Evolutionary conservation across 1,284 basidiomycete genomes (phyloP), one percentile per base, ranked within the genome.

Genomic region (Quambalaria eucalypti): DNA sequence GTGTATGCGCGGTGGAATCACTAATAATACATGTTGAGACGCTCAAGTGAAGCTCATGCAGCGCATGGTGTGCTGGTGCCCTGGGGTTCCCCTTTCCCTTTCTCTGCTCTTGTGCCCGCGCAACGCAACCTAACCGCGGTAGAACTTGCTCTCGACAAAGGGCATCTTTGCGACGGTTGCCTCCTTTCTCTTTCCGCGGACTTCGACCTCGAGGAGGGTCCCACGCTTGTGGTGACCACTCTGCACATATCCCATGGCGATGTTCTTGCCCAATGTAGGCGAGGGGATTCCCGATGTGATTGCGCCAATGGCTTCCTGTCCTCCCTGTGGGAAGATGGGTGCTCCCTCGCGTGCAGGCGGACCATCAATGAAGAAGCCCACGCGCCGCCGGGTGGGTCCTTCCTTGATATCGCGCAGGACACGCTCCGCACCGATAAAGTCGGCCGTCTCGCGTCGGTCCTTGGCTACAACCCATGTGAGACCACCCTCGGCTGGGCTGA

Each of bases 271-370:
- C 1, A 92, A 79, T 1, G 90, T 87, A 0, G 92, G 92, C 1
- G 90, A 92, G 6, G 95, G 95, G 59, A 97, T 96, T 50, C 93
- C 93, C 0, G 90, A 96, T 0, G 93, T 97, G 36, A 97, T 82
- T 10, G 87, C 84, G 52, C 66, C 67, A 28, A 61, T 48, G 54
- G 59, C 25, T 30, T 48, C 57, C 47, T 39, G 51, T 19, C 88
- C 59, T 88, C 81, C 59, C 80, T 78, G 10, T 79, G 80, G 79
- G 65, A 85, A 84, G 44, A 96, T 84, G 65, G 84, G 84, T 29
- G 86, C 85, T 28, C 90, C 89, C 79, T 92, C 51, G 28, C 95
- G 80, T 1, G 93, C 93, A 21, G 91, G 90, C 1, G 87, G 85
- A 30, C 89, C 91, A 19, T 77, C 73, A 36, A 96, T 81, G 52